These are phyloP conservation scores for Dryas drummondii DNA, from an alignment of 306 rosid species.

Conservation along the genomic window DNA sequence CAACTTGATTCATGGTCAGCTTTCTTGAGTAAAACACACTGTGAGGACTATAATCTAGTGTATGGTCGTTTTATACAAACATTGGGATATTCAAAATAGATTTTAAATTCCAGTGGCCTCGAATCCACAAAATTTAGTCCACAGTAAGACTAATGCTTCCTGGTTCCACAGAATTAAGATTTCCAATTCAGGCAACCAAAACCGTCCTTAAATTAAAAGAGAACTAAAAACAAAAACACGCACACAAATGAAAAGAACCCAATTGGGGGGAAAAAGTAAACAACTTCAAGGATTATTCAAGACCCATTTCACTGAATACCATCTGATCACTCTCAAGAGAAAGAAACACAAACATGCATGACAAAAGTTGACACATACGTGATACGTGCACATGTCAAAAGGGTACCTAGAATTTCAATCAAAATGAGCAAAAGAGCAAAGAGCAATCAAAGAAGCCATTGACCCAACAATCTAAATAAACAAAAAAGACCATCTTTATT, in stretches of 20 bases:
- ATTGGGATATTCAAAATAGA: not conserved
- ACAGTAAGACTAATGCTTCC: not conserved
- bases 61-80: too few species aligned
- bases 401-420: not conserved
- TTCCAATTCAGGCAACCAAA: not conserved
- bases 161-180: not conserved
- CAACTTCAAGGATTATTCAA: not conserved
- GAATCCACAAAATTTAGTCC: not conserved
- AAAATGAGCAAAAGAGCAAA: not conserved
- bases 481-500: not conserved
- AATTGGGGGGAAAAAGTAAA: not conserved
- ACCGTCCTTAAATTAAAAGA: not conserved
- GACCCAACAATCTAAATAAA: not conserved
- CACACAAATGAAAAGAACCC: not conserved
- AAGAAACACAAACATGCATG: not conserved
- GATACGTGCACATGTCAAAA: not conserved
- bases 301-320: not conserved
- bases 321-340: not conserved
- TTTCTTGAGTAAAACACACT: not conserved
- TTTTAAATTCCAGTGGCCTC: not conserved
- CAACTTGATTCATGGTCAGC: not conserved
- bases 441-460: not conserved
- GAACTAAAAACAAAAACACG: not conserved
- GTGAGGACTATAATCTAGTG: not conserved
- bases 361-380: not conserved